Base-by-base conservation (phyloP, 2,329 filamentous ascomycete genomes). In the Corinectria fuckeliana region DNA sequence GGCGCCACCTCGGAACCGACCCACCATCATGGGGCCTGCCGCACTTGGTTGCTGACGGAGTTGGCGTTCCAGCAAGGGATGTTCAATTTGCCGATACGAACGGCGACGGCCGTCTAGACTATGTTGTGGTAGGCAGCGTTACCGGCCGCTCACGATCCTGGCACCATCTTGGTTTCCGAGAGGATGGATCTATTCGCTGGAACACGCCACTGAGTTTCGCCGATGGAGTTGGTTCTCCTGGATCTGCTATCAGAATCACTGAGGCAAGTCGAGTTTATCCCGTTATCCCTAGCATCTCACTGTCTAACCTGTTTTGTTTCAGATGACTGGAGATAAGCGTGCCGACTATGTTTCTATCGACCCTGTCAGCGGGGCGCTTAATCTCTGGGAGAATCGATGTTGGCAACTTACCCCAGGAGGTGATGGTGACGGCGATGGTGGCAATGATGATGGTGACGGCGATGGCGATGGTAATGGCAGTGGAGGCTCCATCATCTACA, bases 51-150 rank as follows among this genome's bases (percentile, higher is more conserved):
- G 42, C 51, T 13, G 51, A 55, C 7, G 39, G 39, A 26, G 41
- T 36, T 21, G 36, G 25, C 28, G 41, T 38, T 16, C 14, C n/a
- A 3, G 10, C 51, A 11, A n/a, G 13, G 10, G 38, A 39, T 34
- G 63, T 68, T 1, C 32, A 21, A 0, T 68, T 60, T 2, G 65
- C 65, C 1, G 65, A 68, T 18, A 23, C 65, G 23, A 51, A 68
- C 5, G 65, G 65, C 1, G 62, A 68, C 14, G 38, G 62, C 0
- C 64, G 64, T 14, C 48, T 34, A 10, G 65, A 67, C 16, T 66
- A 68, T 8, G 52, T 68, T 18, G 51, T 63, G 9, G 39, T 41
- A 0, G 28, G 42, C 5, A 18, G 51, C 21, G 26, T 48, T 5
- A 55, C 41, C 2, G 51, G 51, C 8, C 1, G 5, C 3, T 5